Evolutionary conservation across 495 filamentous ascomycete species (phyloP).

Genomic region (Penicillium nucicola): DNA sequence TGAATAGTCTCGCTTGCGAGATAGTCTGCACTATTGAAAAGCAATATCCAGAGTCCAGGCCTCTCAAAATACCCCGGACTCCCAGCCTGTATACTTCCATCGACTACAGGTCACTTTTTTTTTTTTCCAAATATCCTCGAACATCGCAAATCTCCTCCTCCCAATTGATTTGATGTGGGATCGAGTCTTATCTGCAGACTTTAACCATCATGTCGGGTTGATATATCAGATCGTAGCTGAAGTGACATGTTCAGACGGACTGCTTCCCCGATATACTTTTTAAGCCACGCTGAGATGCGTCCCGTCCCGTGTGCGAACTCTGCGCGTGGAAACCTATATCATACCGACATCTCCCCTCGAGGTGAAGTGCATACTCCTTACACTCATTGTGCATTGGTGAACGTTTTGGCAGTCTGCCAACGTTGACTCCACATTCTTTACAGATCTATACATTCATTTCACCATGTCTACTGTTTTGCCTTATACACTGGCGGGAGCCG

Average conservation of each 20-base stretch:
- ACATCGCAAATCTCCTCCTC: background rate
- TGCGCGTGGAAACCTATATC: slow-evolving; percentile 18
- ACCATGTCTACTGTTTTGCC: slow-evolving; percentile 16
- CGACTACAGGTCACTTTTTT: background rate
- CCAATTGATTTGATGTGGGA: background rate
- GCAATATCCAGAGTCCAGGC: background rate
- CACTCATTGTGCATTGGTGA: slow-evolving; percentile 11
- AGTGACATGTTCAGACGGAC: slow-evolving; percentile 13
- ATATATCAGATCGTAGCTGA: slow-evolving; percentile 19
- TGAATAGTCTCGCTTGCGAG: slow-evolving; percentile 20
- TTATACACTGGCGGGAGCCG: slow-evolving; percentile 26
- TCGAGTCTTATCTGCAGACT: slow-evolving; percentile 7
- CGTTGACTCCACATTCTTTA: slow-evolving; percentile 4
- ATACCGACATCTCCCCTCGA: slow-evolving; percentile 6
- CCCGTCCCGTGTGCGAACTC: slow-evolving; percentile 17
- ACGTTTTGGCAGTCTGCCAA: slow-evolving; percentile 8
- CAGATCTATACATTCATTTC: slow-evolving; percentile 4
- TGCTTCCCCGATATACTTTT: slow-evolving; percentile 19
- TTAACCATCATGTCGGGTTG: slow-evolving; percentile 19
- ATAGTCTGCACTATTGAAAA: slow-evolving; percentile 11
- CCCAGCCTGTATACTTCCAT: too few species aligned
- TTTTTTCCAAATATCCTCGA: slow-evolving; percentile 1
- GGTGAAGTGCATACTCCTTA: background rate
- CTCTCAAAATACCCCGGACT: slow-evolving; percentile 3
- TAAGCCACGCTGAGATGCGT: slow-evolving; percentile 16